Conservation (phyloP, 1,284 basidiomycete genomes). For the Paramarasmius palmivorus region DNA sequence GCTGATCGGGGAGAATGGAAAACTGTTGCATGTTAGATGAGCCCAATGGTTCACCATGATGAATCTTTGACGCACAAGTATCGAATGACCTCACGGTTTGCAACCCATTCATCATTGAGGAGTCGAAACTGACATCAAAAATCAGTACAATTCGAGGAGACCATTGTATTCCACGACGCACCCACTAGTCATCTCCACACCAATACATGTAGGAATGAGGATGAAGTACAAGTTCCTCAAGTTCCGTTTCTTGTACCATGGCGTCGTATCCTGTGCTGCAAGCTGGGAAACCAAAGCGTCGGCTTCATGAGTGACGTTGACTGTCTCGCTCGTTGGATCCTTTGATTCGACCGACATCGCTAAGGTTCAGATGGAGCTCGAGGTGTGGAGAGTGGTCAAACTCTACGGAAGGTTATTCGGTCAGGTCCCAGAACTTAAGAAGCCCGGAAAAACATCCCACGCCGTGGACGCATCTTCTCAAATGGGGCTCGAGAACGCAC, state of each 20-base stretch:
- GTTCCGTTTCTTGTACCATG: slow-evolving; percentile 59
- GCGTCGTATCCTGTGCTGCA: slow-evolving; percentile 45
- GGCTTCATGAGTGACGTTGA: slow-evolving; percentile 7
- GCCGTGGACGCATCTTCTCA: too few species aligned
- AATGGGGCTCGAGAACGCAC: too few species aligned
- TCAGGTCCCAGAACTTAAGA: too few species aligned
- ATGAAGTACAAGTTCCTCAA: slow-evolving; percentile 49
- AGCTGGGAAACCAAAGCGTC: slow-evolving; percentile 45
- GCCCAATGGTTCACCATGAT: not conserved
- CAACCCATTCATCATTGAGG: slow-evolving; percentile 58
- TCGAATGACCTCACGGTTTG: slow-evolving; percentile 49
- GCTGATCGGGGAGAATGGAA: slow-evolving; percentile 50
- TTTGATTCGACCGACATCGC: slow-evolving; percentile 8
- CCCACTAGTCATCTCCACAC: slow-evolving; percentile 64
- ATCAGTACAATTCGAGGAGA: not conserved
- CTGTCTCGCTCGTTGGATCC: not conserved
- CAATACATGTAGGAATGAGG: slow-evolving; percentile 59
- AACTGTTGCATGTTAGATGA: slow-evolving; percentile 29
- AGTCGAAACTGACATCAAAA: slow-evolving; percentile 45
- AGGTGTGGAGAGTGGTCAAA: too few species aligned
- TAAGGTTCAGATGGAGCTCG: too few species aligned
- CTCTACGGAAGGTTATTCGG: too few species aligned
- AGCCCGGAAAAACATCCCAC: too few species aligned
- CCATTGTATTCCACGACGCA: slow-evolving; percentile 24
- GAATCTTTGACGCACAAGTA: slow-evolving; percentile 34